Evolutionary conservation across 2,329 filamentous ascomycete species (phyloP).

Genomic region (Fusarium pseudonygamai): DNA sequence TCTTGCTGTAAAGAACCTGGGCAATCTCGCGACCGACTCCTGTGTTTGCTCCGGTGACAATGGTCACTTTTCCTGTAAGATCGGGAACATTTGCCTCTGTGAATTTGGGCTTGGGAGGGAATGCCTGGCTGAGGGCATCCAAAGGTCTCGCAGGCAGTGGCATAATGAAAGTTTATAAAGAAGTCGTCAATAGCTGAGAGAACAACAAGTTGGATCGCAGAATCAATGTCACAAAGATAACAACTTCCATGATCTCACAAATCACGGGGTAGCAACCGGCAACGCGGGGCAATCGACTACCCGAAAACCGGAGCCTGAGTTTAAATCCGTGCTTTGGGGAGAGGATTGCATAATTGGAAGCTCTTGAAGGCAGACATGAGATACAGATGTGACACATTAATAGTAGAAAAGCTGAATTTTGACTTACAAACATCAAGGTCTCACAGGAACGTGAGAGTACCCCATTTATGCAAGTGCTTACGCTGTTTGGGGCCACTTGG

Average conservation of each 20-base stretch:
- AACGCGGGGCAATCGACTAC: slow-evolving; percentile 23
- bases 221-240: neutral
- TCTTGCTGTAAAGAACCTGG: slow-evolving; percentile 62
- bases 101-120: slow-evolving; percentile 39
- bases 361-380: neutral
- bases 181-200: neutral
- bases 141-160: slow-evolving; percentile 15
- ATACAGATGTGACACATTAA: neutral
- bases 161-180: neutral
- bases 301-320: neutral
- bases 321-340: neutral
- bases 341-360: neutral
- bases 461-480: slow-evolving; percentile 21
- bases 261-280: slow-evolving; percentile 11
- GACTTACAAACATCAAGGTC: neutral
- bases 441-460: neutral
- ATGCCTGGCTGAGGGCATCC: slow-evolving; percentile 32
- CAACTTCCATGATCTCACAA: neutral
- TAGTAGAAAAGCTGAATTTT: neutral
- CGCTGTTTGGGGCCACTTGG: neutral
- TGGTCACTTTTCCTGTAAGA: slow-evolving; percentile 58
- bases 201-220: neutral
- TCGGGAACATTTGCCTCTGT: slow-evolving; percentile 71
- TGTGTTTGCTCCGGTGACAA: slow-evolving; percentile 58
- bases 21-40: slow-evolving; percentile 62